Percentiles rank a stretch among this genome's conserved stretches.
Conservation (phyloP, 208 protist genomes). For the Trypanosoma brucei region DNA sequence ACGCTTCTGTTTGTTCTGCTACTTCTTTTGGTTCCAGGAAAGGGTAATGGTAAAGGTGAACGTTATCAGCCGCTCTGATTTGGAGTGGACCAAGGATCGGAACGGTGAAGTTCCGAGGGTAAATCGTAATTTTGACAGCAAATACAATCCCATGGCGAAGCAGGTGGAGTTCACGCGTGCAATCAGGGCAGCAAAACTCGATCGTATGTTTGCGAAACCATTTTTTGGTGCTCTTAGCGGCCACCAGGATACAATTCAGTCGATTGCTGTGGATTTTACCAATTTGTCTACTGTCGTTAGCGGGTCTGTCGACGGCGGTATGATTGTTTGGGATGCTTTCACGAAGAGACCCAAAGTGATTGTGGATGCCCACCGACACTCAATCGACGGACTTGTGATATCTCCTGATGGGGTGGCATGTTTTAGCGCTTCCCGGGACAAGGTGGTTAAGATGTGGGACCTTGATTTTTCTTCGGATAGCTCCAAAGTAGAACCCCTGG, state of each 20-base stretch:
- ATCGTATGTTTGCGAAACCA: slow-evolving; percentile 96
- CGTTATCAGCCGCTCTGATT: slow-evolving; percentile 87
- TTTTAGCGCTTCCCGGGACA: slow-evolving; percentile 93
- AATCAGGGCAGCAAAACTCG: slow-evolving; percentile 93
- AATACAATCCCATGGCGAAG: slow-evolving; percentile 94
- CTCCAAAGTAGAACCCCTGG: slow-evolving; percentile 52
- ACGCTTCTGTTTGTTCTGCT: slow-evolving; percentile 2
- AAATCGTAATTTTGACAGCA: slow-evolving; percentile 92
- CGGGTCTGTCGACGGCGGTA: slow-evolving; percentile 84
- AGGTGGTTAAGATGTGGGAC: slow-evolving; percentile 95
- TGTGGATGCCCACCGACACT: slow-evolving; percentile 91
- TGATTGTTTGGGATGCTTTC: slow-evolving; percentile 88
- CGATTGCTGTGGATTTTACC: slow-evolving; percentile 84
- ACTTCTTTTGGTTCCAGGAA: slow-evolving; percentile 1
- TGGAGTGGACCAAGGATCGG: slow-evolving; percentile 91
- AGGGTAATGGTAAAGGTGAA: slow-evolving; percentile 90
- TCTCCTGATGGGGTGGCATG: slow-evolving; percentile 88
- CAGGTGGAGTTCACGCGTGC: slow-evolving; percentile 96
- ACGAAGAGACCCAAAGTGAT: slow-evolving; percentile 55
- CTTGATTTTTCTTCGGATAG: slow-evolving; percentile 56
- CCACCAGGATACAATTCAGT: slow-evolving; percentile 91
- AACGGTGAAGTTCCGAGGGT: slow-evolving; percentile 84
- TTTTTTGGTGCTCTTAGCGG: slow-evolving; percentile 90
- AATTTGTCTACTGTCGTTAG: slow-evolving; percentile 82
- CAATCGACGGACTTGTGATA: slow-evolving; percentile 91